phyloP scores from a whole-genome alignment of 2,329 filamentous ascomycete genomes.

The Venturia pyrina region DNA sequence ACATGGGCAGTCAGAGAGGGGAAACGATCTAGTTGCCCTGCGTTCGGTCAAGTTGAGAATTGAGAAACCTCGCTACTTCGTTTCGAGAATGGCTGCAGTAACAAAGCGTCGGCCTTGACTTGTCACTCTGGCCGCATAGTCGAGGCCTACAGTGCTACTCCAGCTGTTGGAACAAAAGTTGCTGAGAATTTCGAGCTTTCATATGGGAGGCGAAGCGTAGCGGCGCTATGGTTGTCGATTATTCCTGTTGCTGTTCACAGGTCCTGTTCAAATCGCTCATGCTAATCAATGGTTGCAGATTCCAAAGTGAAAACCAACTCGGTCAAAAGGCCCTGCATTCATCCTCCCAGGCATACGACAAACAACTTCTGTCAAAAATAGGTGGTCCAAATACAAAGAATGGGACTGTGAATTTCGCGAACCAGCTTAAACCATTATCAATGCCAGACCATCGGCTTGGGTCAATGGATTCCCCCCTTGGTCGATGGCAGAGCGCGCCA shows the following conservation, averaged over 20 bases:
- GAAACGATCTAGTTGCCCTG: background rate
- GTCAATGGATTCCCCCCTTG: constrained; percentile 30
- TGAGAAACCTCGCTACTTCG: background rate
- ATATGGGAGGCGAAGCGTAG: background rate
- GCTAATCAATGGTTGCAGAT: constrained; percentile 26
- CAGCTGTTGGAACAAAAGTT: background rate
- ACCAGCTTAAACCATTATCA: constrained; percentile 34
- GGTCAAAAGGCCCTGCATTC: constrained; percentile 47
- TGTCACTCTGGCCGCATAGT: background rate
- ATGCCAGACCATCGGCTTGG: constrained; percentile 33
- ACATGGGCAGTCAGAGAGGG: background rate
- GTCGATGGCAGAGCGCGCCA: constrained; percentile 28
- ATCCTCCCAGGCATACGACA: constrained; percentile 53
- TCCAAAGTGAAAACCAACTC: constrained; percentile 50
- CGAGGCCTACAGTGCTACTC: background rate
- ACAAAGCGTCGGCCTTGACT: background rate
- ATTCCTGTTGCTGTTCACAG: background rate
- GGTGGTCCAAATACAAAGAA: constrained; percentile 49
- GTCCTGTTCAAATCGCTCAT: background rate
- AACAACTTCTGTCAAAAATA: constrained; percentile 52
- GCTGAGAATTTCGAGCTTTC: background rate
- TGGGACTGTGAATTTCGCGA: constrained; percentile 24
- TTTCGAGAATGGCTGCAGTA: background rate
- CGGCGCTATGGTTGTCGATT: background rate
- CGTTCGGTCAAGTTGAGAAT: background rate